phyloP scores from a whole-genome alignment of 805 yeast species.

The Schwanniomyces sp. region DNA sequence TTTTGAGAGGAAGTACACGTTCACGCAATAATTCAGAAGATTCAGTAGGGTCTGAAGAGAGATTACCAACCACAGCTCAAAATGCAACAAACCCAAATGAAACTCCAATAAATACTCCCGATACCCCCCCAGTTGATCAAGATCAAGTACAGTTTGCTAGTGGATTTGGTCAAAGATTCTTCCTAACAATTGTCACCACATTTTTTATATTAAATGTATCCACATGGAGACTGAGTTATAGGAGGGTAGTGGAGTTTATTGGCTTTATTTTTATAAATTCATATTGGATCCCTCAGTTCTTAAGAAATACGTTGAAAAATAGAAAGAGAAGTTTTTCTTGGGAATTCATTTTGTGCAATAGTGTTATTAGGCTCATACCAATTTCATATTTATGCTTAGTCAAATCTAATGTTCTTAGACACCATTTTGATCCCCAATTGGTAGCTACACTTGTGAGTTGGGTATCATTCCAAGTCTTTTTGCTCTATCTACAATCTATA shows the following conservation, averaged over 20 bases:
- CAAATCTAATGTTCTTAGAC: conserved; percentile 64
- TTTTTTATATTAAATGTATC: conserved; percentile 57
- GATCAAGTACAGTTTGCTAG: conserved; percentile 23
- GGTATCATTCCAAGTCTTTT: conserved; percentile 57
- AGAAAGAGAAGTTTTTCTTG: conserved; percentile 63
- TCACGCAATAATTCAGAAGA: conserved; percentile 28
- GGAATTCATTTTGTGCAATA: conserved; percentile 73
- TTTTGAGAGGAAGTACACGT: conserved; percentile 56
- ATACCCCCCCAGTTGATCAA: conserved; percentile 5
- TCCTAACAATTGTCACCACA: conserved; percentile 33
- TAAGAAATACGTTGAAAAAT: conserved; percentile 72
- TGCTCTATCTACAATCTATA: conserved; percentile 61
- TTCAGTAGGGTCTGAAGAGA: neutral
- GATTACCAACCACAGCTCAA: neutral
- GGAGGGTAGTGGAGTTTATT: conserved; percentile 59
- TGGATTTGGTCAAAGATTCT: conserved; percentile 26
- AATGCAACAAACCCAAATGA: conserved; percentile 3
- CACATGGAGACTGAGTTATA: conserved; percentile 60
- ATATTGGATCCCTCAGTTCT: conserved; percentile 87
- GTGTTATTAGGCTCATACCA: conserved; percentile 63
- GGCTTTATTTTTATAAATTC: conserved; percentile 58
- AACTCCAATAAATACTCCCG: neutral
- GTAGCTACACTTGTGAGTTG: conserved; percentile 50
- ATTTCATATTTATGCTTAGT: conserved; percentile 57
- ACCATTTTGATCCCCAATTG: conserved; percentile 58